Evolutionary conservation across 1,284 basidiomycete genomes (phyloP), one percentile per base, ranked within the genome.

Genomic region (Mycena sp.): DNA sequence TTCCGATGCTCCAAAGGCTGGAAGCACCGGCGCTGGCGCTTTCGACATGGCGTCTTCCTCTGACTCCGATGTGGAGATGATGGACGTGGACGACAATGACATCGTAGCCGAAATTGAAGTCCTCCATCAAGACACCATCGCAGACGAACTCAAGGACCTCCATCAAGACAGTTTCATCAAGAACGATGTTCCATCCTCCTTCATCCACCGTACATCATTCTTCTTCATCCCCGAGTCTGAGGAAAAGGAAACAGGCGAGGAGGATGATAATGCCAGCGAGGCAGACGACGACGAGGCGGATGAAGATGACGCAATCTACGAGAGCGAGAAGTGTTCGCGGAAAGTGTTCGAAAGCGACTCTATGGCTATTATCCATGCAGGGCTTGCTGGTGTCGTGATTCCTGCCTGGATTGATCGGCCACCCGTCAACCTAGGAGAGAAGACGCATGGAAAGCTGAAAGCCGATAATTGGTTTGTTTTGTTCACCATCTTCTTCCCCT

Each of bases 31-130:
- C n/a, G n/a, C n/a, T 48, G 37, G 23, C n/a, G 2, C 26, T 51
- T 63, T 41, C 59, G 62, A 54, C 64, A 61, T 21, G n/a, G 45
- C 19, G 17, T 35, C 29, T n/a, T 29, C 7, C 17, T 61, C 68
- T 26, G 45, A 65, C 21, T 25, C 55, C 26, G 68, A 69, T 52
- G 61, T 69, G 19, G 35, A 70, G 35, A 55, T 53, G 38, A 61
- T 51, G 48, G 29, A 50, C 29, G 29, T 50, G 25, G 70, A 70
- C 50, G 37, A 60, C 19, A 57, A 50, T 23, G 58, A 62, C 35
- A 53, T 54, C 63, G 54, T 21, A 41, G 49, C 57, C 25, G 58
- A 65, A n/a, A 25, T 60, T n/a, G 60, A 49, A n/a, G n/a, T n/a
- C n/a, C n/a, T n/a, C n/a, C n/a, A n/a, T n/a, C n/a, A n/a, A n/a